These are phyloP conservation scores for Adenanthera pavonina DNA, from an alignment of 306 rosid species.

Conservation along the genomic window DNA sequence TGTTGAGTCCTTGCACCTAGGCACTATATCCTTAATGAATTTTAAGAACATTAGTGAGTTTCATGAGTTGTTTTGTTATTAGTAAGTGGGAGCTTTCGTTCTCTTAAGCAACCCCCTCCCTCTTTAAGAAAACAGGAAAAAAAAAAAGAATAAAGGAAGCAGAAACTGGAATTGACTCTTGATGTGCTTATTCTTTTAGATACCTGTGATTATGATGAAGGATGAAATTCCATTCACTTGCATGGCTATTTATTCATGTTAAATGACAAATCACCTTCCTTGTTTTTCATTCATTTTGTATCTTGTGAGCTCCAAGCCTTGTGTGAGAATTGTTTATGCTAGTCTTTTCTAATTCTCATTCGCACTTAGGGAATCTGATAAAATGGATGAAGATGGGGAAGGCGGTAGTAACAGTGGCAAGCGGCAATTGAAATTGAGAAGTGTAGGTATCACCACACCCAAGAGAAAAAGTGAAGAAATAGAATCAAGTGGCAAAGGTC, in stretches of 20 bases:
- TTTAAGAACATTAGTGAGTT: not conserved
- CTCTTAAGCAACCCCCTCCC: not conserved
- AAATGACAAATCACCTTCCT: not conserved
- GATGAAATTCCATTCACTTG: conserved; percentile 23
- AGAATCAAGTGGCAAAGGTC: conserved; percentile 90
- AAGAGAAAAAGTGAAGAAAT: conserved; percentile 86
- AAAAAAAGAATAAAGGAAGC: not conserved
- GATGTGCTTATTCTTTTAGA: conserved; percentile 9
- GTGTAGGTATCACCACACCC: conserved; percentile 72
- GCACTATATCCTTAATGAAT: conserved; percentile 17
- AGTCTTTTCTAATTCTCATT: conserved; percentile 17
- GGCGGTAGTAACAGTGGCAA: conserved; percentile 51
- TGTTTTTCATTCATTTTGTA: not conserved
- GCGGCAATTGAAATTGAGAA: conserved; percentile 75
- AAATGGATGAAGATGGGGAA: conserved; percentile 63
- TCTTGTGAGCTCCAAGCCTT: conserved; percentile 15
- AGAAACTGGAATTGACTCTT: not conserved
- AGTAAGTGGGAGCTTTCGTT: not conserved
- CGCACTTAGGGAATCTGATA: conserved; percentile 71
- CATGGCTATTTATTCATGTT: not conserved
- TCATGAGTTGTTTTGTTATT: conserved; percentile 23
- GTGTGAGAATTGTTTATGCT: conserved; percentile 24
- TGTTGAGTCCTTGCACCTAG: conserved; percentile 10
- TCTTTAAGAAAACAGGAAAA: not conserved
- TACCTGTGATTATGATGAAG: not conserved